A percentile compares a stretch with the other conserved stretches of the same genome.
Evolutionary conservation across 2,329 filamentous ascomycete species (phyloP).

Genomic region (Fusarium setosum): DNA sequence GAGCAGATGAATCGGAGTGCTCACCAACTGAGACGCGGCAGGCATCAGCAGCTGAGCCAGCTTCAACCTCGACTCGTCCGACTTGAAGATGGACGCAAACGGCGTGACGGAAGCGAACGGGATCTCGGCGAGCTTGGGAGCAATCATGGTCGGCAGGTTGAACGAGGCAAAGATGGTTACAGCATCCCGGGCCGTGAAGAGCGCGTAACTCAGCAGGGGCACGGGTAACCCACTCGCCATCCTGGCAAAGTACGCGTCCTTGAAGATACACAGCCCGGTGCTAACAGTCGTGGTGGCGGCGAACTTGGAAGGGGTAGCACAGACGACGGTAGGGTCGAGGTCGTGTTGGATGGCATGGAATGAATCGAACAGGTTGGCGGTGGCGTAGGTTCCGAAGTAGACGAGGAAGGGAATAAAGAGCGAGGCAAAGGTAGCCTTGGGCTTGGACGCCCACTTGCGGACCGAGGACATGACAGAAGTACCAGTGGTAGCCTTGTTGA

Average conservation of each 20-base stretch:
- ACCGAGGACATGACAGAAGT: slow-evolving; percentile 35
- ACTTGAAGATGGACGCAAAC: slow-evolving; percentile 31
- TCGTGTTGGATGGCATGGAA: slow-evolving; percentile 33
- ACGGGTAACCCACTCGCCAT: slow-evolving; percentile 28
- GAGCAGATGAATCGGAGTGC: slow-evolving; percentile 39
- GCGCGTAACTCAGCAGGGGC: slow-evolving; percentile 34
- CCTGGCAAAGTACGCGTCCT: slow-evolving; percentile 39
- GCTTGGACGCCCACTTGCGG: slow-evolving; percentile 35
- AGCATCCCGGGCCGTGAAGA: slow-evolving; percentile 38
- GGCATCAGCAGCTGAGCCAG: slow-evolving; percentile 39
- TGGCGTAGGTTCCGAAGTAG: slow-evolving; percentile 43
- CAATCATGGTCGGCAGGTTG: slow-evolving; percentile 38
- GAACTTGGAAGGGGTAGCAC: slow-evolving; percentile 38
- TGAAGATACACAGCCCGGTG: slow-evolving; percentile 21
- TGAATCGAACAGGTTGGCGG: slow-evolving; percentile 41
- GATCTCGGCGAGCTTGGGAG: slow-evolving; percentile 38
- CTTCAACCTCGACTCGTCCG: slow-evolving; percentile 38
- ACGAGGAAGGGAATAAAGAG: slow-evolving; percentile 41
- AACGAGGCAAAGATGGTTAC: slow-evolving; percentile 41
- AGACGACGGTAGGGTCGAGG: slow-evolving; percentile 30
- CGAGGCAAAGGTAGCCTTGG: slow-evolving; percentile 32
- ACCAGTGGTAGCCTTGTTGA: slow-evolving; percentile 38
- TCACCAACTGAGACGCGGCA: slow-evolving; percentile 36
- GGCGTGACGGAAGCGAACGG: slow-evolving; percentile 29
- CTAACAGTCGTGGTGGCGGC: slow-evolving; percentile 31